Evolutionary conservation across 2,329 filamentous ascomycete genomes (phyloP).

Genomic region (Xylariaceae sp.): DNA sequence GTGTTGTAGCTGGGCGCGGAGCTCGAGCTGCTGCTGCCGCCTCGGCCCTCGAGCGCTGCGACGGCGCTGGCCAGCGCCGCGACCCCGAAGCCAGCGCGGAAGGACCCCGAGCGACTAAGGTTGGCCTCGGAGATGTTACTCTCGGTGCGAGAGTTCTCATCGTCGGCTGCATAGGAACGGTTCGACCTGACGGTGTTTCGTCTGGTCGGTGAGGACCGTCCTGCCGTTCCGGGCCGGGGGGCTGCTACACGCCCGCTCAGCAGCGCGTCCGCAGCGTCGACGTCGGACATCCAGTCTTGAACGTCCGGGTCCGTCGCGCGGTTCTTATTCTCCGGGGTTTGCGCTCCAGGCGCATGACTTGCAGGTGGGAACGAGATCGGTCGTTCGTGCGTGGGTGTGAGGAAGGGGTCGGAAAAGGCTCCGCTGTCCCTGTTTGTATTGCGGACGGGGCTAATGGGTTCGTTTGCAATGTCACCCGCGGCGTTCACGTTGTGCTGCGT

Average conservation of each 20-base stretch:
- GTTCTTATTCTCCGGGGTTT: slow-evolving; percentile 36
- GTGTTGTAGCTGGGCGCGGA: slow-evolving; percentile 46
- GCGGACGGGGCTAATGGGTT: slow-evolving; percentile 19
- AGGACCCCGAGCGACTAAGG: slow-evolving; percentile 32
- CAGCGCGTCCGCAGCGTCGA: slow-evolving; percentile 51
- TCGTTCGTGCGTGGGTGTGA: slow-evolving; percentile 35
- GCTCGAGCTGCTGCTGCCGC: slow-evolving; percentile 32
- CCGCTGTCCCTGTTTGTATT: slow-evolving; percentile 15
- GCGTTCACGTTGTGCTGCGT: background rate
- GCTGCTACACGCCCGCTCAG: slow-evolving; percentile 34
- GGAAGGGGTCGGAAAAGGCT: slow-evolving; percentile 44
- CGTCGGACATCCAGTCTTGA: slow-evolving; percentile 53
- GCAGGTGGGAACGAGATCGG: slow-evolving; percentile 20
- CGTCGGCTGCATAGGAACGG: slow-evolving; percentile 31
- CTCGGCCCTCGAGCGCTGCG: slow-evolving; percentile 19
- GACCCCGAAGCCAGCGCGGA: slow-evolving; percentile 13
- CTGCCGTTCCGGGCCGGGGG: slow-evolving; percentile 6
- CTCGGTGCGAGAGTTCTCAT: slow-evolving; percentile 46
- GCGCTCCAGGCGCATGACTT: slow-evolving; percentile 31
- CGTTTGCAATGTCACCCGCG: background rate
- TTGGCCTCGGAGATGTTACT: slow-evolving; percentile 55
- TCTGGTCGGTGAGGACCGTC: slow-evolving; percentile 11
- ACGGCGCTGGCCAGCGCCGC: slow-evolving; percentile 20
- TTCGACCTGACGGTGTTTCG: slow-evolving; percentile 8
- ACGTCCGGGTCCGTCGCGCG: slow-evolving; percentile 45